Evolutionary conservation across 495 filamentous ascomycete species (phyloP), one percentile per base, ranked within the genome.

Genomic region (Hypomontagnella submonticulosa): DNA sequence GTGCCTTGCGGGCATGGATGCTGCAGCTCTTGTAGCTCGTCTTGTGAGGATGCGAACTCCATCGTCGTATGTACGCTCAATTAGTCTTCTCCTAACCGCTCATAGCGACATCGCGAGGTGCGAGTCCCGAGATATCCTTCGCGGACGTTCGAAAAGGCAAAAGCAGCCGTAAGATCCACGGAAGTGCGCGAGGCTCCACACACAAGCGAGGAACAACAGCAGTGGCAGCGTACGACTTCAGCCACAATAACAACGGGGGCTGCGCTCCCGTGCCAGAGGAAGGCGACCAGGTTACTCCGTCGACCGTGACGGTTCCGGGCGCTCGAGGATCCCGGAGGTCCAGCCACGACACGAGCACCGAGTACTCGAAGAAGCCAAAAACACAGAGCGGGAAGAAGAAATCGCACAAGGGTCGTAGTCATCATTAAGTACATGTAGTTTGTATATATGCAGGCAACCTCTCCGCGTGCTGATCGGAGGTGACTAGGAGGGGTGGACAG

Each of bases 1-100:
- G 61, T 70, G 20, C 74, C 69, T 9, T 81, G 79, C 50, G 79
- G 77, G 27, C 79, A 81, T 51, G 73, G 73, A 36, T 79, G 77
- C 59, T 81, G 79, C 60, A 72, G 67, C 43, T 72, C 71, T 49
- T 81, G 79, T 53, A 74, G 59, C 57, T 73, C 69, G 41, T 74
- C 72, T 27, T 32, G 77, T 77, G 43, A 73, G 71, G 18, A 43
- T 51, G 19, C 37, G 19, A 51, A 10, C 16, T 44, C 40, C n/a
- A 37, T 16, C 18, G 15, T 23, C 27, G 12, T 46, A 9, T 12
- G 30, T 6, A 46, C n/a, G n/a, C n/a, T n/a, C n/a, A 4, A 7
- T 15, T 34, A 41, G 19, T 19, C 16, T 27, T 64, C n/a, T 49
- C 55, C 61, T 65, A 19, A 69, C 33, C 8, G 15, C 51, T 61